Base-by-base conservation (phyloP, 305 asterid genomes). In the Striga hermonthica region DNA sequence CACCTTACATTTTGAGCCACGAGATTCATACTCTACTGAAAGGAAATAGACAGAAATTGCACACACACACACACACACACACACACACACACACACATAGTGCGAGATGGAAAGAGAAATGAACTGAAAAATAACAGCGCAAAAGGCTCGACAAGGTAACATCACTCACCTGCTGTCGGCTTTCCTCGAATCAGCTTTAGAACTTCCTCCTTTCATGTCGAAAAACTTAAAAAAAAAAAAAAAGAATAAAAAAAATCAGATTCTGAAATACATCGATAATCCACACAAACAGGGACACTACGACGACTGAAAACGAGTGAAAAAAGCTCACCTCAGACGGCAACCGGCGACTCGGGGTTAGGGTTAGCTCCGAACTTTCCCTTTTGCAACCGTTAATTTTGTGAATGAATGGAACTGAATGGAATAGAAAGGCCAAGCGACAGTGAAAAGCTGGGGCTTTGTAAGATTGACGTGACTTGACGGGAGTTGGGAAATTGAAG, bases 191-290 rank as follows among this genome's bases (percentile, higher is more conserved):
- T 68, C 84, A 3, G 85, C 86, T 78, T 79, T 86, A 3, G 93
- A 80, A 65, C 78, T 85, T 13, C 79, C 91, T 71, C 88, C 91
- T 69, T 81, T 85, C 95, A 89, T 83, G 55, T 5, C 54, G 62
- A 61, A n/a, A 52, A 16, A 55, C 63, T 67, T 13, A 49, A 62
- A 67, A 10, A 7, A 62, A 58, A 52, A 48, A 22, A 1, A 22
- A 22, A 22, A 22, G 31, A 22, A 22, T 0, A 22, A 22, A 68
- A 48, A 70, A 58, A 67, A 58, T 35, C 44, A 9, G 57, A 64
- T 39, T 28, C 12, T 49, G 10, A 65, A 28, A 45, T 53, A 56
- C 43, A 4, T 37, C 47, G 36, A 66, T 6, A 66, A 47, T 55
- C 53, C 39, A 7, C 4, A 10, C 12, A 3, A 49, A 61, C 22